Evolutionary conservation across 805 yeast species (phyloP).

Genomic region (Wickerhamiella galacta): DNA sequence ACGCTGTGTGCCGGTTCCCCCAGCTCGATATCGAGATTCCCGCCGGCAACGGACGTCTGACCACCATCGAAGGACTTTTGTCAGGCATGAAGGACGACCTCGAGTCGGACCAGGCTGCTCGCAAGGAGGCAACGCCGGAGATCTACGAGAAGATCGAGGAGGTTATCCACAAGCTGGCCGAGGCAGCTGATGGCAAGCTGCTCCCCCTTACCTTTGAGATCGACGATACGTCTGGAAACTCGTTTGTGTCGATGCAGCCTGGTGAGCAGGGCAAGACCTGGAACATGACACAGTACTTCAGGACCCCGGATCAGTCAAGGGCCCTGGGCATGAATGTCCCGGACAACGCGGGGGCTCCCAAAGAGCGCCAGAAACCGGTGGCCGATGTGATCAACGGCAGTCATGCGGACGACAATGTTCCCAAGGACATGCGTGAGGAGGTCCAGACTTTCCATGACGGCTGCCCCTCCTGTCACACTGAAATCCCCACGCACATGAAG

Average conservation of each 20-base stretch:
- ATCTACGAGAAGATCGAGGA: slow-evolving; percentile 57
- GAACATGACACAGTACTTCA: slow-evolving; percentile 64
- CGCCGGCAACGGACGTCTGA: slow-evolving; percentile 81
- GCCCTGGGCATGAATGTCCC: slow-evolving; percentile 44
- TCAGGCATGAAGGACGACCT: slow-evolving; percentile 72
- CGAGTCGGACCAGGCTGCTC: slow-evolving; percentile 59
- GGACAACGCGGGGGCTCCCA: slow-evolving; percentile 16
- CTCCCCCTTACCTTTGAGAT: slow-evolving; percentile 62
- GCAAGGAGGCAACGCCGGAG: slow-evolving; percentile 62
- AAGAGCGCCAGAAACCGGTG: slow-evolving; percentile 31
- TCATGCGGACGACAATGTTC: slow-evolving; percentile 44
- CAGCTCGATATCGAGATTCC: slow-evolving; percentile 92
- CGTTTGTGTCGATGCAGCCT: slow-evolving; percentile 69
- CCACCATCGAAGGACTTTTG: slow-evolving; percentile 81
- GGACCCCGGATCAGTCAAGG: slow-evolving; percentile 81
- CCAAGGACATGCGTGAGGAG: slow-evolving; percentile 68
- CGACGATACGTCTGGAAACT: slow-evolving; percentile 94
- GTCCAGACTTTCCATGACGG: slow-evolving; percentile 86
- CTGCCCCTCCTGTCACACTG: slow-evolving; percentile 74
- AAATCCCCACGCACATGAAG: slow-evolving; percentile 91
- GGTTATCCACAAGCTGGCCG: slow-evolving; percentile 41
- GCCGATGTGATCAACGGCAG: slow-evolving; percentile 22
- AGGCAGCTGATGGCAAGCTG: slow-evolving; percentile 47
- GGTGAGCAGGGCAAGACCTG: slow-evolving; percentile 87
- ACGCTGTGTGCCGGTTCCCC: slow-evolving; percentile 59